Evolutionary conservation across 805 yeast genomes (phyloP), one percentile per base, ranked within the genome.

Genomic region (Metschnikowia continentalis): DNA sequence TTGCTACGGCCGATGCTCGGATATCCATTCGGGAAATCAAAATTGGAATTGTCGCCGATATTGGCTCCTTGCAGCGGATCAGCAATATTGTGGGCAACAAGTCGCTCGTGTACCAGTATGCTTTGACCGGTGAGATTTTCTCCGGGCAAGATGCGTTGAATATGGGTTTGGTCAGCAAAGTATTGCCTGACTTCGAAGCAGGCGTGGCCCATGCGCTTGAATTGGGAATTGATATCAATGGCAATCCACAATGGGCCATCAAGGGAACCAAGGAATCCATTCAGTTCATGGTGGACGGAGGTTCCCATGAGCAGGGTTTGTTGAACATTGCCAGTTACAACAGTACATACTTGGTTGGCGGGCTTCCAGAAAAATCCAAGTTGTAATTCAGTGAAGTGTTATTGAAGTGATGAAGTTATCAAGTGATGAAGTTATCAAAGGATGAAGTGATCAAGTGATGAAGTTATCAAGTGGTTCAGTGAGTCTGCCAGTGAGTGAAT

Each of bases 11-110:
- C 32, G 85, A 79, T 55, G 76, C 79, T 13, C 67, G 61, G 37
- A 74, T 85, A 55, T 76, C 86, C 39, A 78, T 88, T 50, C 79
- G 85, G 50, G 95, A 87, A 67, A 81, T 86, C 53, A 80, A 82
- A 54, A 74, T 87, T 48, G 94, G 92, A 2, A 74, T 88, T 62
- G 78, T 88, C 36, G 90, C 94, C 1, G 94, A 88, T 63, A 84
- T 87, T 60, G 95, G 95, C 4, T 76, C 88, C 1, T 70, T 87
- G 51, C 91, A 87, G 66, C 74, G 92, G 61, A 60, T 86, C 51
- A 84, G 88, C 5, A 61, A 62, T 17, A 50, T 83, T 1, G 76
- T 77, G 17, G 76, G 76, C 40, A 84, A 84, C 62, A 67, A 71
- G 14, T 82, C 88, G 5, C 73, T 80, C 69, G 67, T 84, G 53